Evolutionary conservation across 139 green algal genomes (phyloP).

Genomic region (Tetraselmis chui): DNA sequence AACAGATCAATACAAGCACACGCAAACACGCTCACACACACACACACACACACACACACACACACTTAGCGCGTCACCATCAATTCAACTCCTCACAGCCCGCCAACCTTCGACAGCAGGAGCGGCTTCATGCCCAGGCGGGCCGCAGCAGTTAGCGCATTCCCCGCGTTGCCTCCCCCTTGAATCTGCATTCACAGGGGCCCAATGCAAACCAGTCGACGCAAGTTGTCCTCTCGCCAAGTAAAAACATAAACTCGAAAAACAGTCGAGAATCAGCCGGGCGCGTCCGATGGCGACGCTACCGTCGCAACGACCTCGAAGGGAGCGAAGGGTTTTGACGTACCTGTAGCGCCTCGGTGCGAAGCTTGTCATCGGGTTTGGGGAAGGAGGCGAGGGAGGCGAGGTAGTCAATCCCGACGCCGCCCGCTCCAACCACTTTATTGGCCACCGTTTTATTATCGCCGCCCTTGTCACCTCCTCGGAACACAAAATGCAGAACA

Average conservation of each 20-base stretch:
- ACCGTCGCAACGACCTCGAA: neutral
- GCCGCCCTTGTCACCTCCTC: no score
- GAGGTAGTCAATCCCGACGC: conserved; percentile 84
- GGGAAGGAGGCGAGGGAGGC: conserved; percentile 76
- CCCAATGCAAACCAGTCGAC: neutral
- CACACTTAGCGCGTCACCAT: no score
- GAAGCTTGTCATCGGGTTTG: conserved; percentile 82
- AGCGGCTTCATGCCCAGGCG: conserved; percentile 65
- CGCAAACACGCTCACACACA: no score
- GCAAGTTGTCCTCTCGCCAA: no score
- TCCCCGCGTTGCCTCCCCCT: conserved; percentile 90
- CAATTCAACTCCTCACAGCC: no score
- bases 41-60: no score
- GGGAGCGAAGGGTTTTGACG: neutral
- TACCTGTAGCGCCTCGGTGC: conserved; percentile 75
- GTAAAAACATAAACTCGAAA: no score
- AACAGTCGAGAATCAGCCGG: no score
- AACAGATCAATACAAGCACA: no score
- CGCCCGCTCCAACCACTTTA: conserved; percentile 70
- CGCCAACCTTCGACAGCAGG: conserved; percentile 73
- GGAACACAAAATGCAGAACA: no score
- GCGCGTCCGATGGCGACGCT: conserved; percentile 4
- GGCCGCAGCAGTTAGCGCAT: conserved; percentile 84
- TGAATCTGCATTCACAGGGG: conserved; percentile 43
- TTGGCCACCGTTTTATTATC: no score